A percentile compares a stretch with the other conserved stretches of the same genome.
Conservation (phyloP, 495 filamentous ascomycete genomes). For the Daldinia loculata region DNA sequence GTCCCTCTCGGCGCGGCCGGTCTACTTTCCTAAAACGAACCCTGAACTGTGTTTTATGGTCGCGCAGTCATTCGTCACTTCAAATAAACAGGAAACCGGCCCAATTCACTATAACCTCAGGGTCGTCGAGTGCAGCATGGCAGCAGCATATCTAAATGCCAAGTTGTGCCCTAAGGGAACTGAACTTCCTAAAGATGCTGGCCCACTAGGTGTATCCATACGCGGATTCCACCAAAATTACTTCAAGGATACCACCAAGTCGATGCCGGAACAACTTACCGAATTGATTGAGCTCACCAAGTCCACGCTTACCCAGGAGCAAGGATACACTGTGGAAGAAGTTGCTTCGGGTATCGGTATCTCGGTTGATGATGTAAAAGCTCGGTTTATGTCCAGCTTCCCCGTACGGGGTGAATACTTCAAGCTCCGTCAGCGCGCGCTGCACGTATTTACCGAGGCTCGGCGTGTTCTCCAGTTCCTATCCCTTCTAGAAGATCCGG, state of each 20-base stretch:
- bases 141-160: constrained; percentile 71
- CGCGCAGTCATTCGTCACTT: constrained; percentile 90
- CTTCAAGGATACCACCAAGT: constrained; percentile 63
- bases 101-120: constrained; percentile 96
- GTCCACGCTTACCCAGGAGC: constrained; percentile 70
- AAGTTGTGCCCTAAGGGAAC: constrained; percentile 65
- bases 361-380: constrained; percentile 72
- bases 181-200: constrained; percentile 76
- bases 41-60: constrained; percentile 92
- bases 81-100: constrained; percentile 93
- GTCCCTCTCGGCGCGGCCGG: constrained; percentile 73
- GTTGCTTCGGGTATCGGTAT: constrained; percentile 78
- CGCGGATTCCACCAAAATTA: constrained; percentile 86
- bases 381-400: constrained; percentile 81
- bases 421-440: constrained; percentile 82
- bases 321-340: constrained; percentile 89
- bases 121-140: constrained; percentile 93
- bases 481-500: constrained; percentile 65
- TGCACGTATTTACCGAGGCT: constrained; percentile 92
- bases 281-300: constrained; percentile 71
- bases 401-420: constrained; percentile 89
- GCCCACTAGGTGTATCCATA: constrained; percentile 83
- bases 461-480: constrained; percentile 86
- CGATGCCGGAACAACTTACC: constrained; percentile 71
- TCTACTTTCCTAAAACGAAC: constrained; percentile 82